Evolutionary conservation across 371 early-diverging fungal genomes (phyloP), one percentile per base, ranked within the genome.

Genomic region (Blakeslea trispora): DNA sequence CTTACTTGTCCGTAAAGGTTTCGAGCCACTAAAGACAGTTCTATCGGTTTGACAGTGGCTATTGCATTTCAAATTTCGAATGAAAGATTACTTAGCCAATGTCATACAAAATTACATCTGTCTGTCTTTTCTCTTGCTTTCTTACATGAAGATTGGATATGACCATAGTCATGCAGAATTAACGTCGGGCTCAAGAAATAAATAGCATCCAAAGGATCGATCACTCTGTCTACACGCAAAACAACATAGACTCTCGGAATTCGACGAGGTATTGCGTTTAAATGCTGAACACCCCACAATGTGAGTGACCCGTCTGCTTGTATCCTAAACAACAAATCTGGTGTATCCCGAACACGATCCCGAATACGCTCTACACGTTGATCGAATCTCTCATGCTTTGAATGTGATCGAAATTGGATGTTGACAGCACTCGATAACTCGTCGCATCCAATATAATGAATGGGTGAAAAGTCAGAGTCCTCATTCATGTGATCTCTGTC

Each of bases 241-340:
- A 92, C 79, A 0, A 89, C 78, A 58, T 88, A 68, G 0, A 89
- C 87, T 51, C 87, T 77, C 7, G 91, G 87, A 24, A 86, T 63
- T 5, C 91, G 69, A 13, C 85, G 69, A 8, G 90, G 90, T 9
- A 69, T 63, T 5, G 75, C 63, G 22, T 84, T 84, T 47, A 91
- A 63, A 67, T 87, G 72, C 84, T 89, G 87, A 15, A 94, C 73
- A 2, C 92, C 93, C 93, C 92, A 94, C 18, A 92, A 81, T 1
- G 80, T 75, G 63, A 92, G 69, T 2, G 90, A 81, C 0, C 92
- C 91, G 63, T 90, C 88, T 8, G 68, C 59, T 37, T 85, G 79
- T 23, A 91, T 71, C 35, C 85, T 82, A 59, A 91, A 88, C 17
- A 92, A 64, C 53, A 92, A 72, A 60, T 91, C 92, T 0, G 91